These are phyloP conservation scores for Sphenostylis stenocarpa DNA, from an alignment of 306 rosid genomes.

Conservation along the genomic window DNA sequence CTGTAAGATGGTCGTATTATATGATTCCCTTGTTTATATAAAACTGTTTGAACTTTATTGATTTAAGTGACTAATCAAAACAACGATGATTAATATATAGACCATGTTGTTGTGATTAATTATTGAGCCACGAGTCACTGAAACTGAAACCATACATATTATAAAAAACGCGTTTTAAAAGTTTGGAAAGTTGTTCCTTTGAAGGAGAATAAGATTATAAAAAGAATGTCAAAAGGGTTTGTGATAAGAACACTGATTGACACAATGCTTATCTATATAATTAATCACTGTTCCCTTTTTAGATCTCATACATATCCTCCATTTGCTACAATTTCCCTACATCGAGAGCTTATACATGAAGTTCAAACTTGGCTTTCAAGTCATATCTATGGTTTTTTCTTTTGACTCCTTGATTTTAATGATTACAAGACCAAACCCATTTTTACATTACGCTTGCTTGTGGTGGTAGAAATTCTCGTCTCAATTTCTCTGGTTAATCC, in stretches of 20 bases:
- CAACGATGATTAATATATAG: background rate
- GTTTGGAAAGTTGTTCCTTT: background rate
- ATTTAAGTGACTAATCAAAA: background rate
- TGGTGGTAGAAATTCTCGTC: background rate
- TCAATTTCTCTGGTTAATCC: background rate
- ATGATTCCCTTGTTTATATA: background rate
- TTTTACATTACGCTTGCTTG: background rate
- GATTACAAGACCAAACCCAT: background rate
- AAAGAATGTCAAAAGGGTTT: background rate
- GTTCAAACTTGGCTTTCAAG: background rate
- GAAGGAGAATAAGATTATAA: background rate
- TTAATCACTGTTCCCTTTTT: background rate
- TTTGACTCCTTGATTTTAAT: background rate
- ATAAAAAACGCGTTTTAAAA: background rate
- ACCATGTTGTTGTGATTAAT: slow-evolving; percentile 2
- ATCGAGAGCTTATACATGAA: background rate
- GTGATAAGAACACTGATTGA: background rate
- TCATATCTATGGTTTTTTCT: background rate
- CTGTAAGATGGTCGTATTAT: background rate
- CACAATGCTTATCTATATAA: background rate
- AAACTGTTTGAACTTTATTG: background rate
- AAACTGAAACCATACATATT: background rate
- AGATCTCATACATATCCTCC: background rate
- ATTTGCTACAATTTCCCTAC: background rate
- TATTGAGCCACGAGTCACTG: background rate